phyloP scores from a whole-genome alignment of 331 rosid species.

The Acacia concinna region DNA sequence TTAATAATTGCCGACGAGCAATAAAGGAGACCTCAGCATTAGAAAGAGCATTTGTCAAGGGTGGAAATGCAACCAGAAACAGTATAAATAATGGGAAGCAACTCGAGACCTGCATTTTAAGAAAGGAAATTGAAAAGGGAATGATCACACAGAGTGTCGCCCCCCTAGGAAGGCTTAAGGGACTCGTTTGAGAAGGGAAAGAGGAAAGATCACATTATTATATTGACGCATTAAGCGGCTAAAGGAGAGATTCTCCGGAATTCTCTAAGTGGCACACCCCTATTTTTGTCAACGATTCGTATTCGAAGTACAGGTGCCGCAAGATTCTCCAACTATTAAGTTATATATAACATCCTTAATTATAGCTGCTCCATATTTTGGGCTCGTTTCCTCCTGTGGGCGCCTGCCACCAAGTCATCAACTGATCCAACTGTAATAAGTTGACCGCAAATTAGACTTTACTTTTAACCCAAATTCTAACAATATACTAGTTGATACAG shows the following conservation, averaged over 20 bases:
- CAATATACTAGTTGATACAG: background rate
- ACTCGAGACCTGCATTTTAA: slow-evolving; percentile 46
- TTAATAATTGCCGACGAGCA: slow-evolving; percentile 50
- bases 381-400: background rate
- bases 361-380: slow-evolving; percentile 12
- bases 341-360: slow-evolving; percentile 15
- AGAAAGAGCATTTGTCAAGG: slow-evolving; percentile 35
- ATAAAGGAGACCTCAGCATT: slow-evolving; percentile 38
- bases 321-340: slow-evolving; percentile 9
- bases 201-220: background rate
- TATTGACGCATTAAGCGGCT: background rate
- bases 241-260: background rate
- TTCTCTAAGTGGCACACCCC: slow-evolving; percentile 27
- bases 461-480: background rate
- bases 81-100: slow-evolving; percentile 27
- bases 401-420: background rate
- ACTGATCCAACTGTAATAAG: background rate
- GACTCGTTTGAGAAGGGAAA: background rate
- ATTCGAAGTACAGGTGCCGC: slow-evolving; percentile 13
- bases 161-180: background rate
- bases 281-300: background rate
- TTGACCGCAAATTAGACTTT: background rate
- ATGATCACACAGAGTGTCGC: background rate
- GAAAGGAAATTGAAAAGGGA: background rate
- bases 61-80: slow-evolving; percentile 17